phyloP scores from a whole-genome alignment of 2,329 filamentous ascomycete species.

The Phoma sp. region DNA sequence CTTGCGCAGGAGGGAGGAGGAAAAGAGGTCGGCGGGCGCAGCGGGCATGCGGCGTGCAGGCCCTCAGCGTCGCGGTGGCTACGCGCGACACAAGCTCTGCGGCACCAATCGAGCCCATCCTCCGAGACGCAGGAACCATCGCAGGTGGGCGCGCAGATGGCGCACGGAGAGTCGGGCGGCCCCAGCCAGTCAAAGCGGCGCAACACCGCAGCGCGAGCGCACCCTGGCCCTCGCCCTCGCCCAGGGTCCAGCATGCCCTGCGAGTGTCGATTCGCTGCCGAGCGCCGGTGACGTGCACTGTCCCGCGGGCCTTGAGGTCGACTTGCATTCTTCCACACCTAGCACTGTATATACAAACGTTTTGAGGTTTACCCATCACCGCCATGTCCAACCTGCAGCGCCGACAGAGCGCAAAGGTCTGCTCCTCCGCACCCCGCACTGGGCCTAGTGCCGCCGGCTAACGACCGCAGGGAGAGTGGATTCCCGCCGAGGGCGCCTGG shows the following conservation, averaged over 20 bases:
- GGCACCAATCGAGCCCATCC: conserved; percentile 20
- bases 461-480: conserved; percentile 43
- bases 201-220: neutral
- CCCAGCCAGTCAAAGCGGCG: neutral
- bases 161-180: neutral
- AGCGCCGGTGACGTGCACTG: neutral
- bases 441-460: no score
- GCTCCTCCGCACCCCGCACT: neutral
- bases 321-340: no score
- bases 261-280: no score
- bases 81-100: conserved; percentile 1
- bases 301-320: neutral
- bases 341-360: no score
- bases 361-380: neutral
- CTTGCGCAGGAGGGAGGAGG: neutral
- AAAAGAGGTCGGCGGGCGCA: neutral
- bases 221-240: neutral
- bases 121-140: conserved; percentile 23
- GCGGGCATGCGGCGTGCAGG: no score
- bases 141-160: conserved; percentile 5
- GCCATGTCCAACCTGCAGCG: conserved; percentile 37
- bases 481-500: conserved; percentile 65
- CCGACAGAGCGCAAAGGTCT: conserved; percentile 48
- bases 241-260: neutral
- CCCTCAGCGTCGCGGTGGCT: neutral